phyloP scores from a whole-genome alignment of 2,329 filamentous ascomycete species.

The Ophiocordyceps robertsii region DNA sequence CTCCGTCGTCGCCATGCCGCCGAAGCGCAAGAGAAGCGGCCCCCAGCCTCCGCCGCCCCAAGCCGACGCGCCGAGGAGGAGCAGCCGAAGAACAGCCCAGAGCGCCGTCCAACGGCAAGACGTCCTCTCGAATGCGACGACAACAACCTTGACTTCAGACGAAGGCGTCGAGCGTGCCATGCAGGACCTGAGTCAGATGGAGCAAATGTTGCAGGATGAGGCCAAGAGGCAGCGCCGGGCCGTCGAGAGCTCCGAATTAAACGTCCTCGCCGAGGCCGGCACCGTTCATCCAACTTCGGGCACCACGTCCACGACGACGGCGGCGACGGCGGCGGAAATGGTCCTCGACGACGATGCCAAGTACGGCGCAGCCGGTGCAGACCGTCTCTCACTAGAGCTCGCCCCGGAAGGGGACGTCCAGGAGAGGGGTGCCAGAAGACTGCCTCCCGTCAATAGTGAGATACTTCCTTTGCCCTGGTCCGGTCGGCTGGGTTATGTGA shows the following conservation, averaged over 20 bases:
- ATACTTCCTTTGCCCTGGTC: slow-evolving; percentile 83
- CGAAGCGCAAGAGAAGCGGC: slow-evolving; percentile 23
- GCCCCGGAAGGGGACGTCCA: slow-evolving; percentile 10
- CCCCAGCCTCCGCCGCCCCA: slow-evolving; percentile 8
- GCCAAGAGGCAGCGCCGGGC: slow-evolving; percentile 32
- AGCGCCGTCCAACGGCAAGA: slow-evolving; percentile 1
- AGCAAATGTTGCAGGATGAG: slow-evolving; percentile 27
- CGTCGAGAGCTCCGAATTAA: slow-evolving; percentile 26
- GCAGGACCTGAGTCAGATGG: slow-evolving; percentile 35
- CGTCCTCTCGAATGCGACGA: background rate
- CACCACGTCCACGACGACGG: background rate
- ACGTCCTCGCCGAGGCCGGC: background rate
- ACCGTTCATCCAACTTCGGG: background rate
- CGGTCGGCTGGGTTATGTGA: slow-evolving; percentile 76
- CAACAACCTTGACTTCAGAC: slow-evolving; percentile 1
- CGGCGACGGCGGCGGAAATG: background rate
- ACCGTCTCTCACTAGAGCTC: slow-evolving; percentile 5
- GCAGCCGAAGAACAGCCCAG: slow-evolving; percentile 8
- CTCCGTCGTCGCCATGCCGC: slow-evolving; percentile 15
- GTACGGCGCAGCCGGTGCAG: background rate
- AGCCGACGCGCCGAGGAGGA: slow-evolving; percentile 12
- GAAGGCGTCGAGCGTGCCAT: slow-evolving; percentile 25
- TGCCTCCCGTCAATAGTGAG: slow-evolving; percentile 69
- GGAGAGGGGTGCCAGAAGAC: slow-evolving; percentile 33
- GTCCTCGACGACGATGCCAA: background rate